Base-by-base conservation (phyloP, 2,329 filamentous ascomycete genomes). In the Calonectria pseudoreteaudii region DNA sequence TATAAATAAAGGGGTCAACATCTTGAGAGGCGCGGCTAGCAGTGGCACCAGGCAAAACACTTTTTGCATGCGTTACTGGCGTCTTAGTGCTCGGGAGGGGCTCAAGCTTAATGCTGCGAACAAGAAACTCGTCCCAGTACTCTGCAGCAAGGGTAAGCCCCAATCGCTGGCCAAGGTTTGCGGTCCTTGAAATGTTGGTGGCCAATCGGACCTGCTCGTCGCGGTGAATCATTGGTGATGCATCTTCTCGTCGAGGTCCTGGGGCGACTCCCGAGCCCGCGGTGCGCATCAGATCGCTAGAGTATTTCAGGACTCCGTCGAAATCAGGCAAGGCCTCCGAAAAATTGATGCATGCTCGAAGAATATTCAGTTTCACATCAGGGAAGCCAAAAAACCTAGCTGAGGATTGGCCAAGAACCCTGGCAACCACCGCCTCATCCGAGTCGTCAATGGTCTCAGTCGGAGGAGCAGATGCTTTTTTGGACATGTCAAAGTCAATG, bases 81-180 rank as follows among this genome's bases (percentile, higher is more conserved):
- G 90, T 89, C 76, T 90, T 89, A 14, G 89, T 88, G 52, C 87
- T 85, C 13, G 92, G 87, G 47, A 91, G 84, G 30, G 93, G 87
- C 66, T 95, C 91, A 53, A 98, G 86, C 69, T 93, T 91, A 78
- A 98, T 87, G 75, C 92, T 92, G 65, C 97, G 92, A 60, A 99
- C 90, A 11, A 99, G 87, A 79, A 98, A 98, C 80, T 98, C 95
- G 83, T 99, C 97, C 97, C 97, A 99, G 82, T 98, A 99, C 78
- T 97, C 94, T 8, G 95, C 95, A 67, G 92, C 89, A 52, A 96
- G 85, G 70, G 90, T 86, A 34, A 95, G 86, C 0, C 95, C 95
- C 31, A 98, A 85, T 73, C 94, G 93, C 74, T 91, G 91, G 0
- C 94, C 93, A n/a, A 97, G 91, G 38, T 89, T 91, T 36, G 96